Evolutionary conservation across 2,329 filamentous ascomycete species (phyloP).

Genomic region (Zalaria obscura): DNA sequence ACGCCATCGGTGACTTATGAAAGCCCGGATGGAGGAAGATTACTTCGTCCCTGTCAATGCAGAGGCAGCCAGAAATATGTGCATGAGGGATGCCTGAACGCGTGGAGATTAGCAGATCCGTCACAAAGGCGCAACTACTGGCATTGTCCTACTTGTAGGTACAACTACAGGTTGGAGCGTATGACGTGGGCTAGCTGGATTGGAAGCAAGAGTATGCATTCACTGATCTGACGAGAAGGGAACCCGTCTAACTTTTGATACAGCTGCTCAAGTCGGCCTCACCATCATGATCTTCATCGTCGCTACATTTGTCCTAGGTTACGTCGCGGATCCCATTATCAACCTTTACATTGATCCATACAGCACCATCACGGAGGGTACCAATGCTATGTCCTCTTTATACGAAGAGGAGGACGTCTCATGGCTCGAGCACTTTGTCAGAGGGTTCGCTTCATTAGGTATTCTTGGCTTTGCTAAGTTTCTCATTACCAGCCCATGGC

Average conservation of each 20-base stretch:
- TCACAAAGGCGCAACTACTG: conserved; percentile 58
- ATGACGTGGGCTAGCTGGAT: conserved; percentile 58
- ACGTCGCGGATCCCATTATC: conserved; percentile 84
- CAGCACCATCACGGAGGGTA: conserved; percentile 19
- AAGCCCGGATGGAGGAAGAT: conserved; percentile 60
- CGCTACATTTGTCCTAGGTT: conserved; percentile 71
- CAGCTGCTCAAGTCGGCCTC: conserved; percentile 51
- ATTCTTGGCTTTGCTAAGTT: conserved; percentile 75
- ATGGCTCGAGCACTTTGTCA: conserved; percentile 75
- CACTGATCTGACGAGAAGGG: background rate
- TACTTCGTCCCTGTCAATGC: conserved; percentile 85
- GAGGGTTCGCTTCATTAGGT: conserved; percentile 81
- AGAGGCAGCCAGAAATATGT: conserved; percentile 89
- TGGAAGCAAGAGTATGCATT: conserved; percentile 27
- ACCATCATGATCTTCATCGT: conserved; percentile 58
- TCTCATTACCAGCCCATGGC: conserved; percentile 58
- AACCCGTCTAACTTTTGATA: conserved; percentile 15
- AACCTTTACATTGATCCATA: conserved; percentile 72
- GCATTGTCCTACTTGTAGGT: conserved; percentile 78
- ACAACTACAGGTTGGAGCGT: conserved; percentile 65
- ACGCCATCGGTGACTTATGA: conserved; percentile 51
- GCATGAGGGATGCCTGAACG: conserved; percentile 75
- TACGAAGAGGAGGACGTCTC: conserved; percentile 38
- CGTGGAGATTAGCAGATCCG: conserved; percentile 67
- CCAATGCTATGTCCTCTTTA: background rate